Evolutionary conservation across 257 asterid genomes (phyloP).

Genomic region (Lantana camara): DNA sequence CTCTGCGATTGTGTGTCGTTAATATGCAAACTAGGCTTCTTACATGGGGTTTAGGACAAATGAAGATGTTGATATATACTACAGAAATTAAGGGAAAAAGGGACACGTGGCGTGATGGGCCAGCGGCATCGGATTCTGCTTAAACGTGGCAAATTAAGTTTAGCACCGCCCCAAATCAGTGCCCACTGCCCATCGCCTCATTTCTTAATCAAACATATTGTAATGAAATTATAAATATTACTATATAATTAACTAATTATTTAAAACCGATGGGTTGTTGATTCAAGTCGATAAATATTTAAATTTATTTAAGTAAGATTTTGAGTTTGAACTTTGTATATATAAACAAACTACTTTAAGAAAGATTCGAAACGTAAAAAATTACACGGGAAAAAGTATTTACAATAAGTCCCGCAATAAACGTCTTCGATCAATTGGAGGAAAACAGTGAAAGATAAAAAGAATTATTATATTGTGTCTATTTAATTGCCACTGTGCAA

Average conservation of each 20-base stretch:
- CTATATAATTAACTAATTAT: too few species aligned
- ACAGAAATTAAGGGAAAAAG: background rate
- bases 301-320: too few species aligned
- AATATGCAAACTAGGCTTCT: background rate
- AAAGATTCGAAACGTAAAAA: too few species aligned
- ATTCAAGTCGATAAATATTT: too few species aligned
- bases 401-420: too few species aligned
- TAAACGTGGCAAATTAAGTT: conserved; percentile 40
- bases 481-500: background rate
- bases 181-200: conserved; percentile 11
- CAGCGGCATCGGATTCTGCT: conserved; percentile 42
- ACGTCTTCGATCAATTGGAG: too few species aligned
- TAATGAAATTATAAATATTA: too few species aligned
- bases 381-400: too few species aligned
- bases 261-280: too few species aligned
- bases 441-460: background rate
- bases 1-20: background rate
- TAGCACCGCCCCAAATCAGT: conserved; percentile 60
- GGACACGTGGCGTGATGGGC: conserved; percentile 45
- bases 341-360: too few species aligned
- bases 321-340: too few species aligned
- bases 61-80: background rate
- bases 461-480: background rate
- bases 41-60: background rate
- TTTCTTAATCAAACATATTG: background rate